These are phyloP conservation scores for Malus sieversii DNA, from an alignment of 306 rosid species.

Conservation along the genomic window DNA sequence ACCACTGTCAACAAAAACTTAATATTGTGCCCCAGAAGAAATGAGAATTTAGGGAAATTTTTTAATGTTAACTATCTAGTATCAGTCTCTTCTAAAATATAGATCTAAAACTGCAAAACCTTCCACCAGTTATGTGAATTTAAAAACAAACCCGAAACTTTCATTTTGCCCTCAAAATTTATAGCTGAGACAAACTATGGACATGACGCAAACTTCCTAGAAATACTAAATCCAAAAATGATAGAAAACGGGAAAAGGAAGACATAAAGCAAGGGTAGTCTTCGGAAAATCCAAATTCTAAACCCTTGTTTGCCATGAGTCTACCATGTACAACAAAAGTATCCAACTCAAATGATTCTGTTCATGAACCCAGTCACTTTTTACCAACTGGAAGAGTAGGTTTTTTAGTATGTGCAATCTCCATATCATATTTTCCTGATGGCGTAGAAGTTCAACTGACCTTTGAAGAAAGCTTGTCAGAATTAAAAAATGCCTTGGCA, in stretches of 20 bases:
- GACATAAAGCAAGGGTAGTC: neutral
- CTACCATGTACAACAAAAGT: neutral
- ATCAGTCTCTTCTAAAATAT: neutral
- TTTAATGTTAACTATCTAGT: neutral
- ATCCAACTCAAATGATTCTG: neutral
- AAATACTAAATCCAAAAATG: neutral
- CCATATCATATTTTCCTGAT: neutral
- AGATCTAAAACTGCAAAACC: neutral
- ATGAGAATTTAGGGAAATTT: neutral
- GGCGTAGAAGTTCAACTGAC: conserved; percentile 38
- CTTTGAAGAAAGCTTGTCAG: conserved; percentile 86
- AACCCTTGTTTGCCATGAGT: neutral
- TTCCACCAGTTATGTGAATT: neutral
- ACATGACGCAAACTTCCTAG: neutral
- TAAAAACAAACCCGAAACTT: neutral
- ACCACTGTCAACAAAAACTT: conserved; percentile 15
- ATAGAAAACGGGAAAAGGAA: neutral
- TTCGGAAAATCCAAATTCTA: neutral
- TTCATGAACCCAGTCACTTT: neutral
- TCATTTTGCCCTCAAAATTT: neutral
- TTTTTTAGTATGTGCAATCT: neutral
- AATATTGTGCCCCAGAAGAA: neutral
- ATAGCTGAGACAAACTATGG: neutral
- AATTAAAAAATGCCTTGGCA: conserved; percentile 78
- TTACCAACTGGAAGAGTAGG: neutral